Evolutionary conservation across 1,139 yeast species (phyloP), one percentile per base, ranked within the genome.

Genomic region (Debaryomyces fabryi): DNA sequence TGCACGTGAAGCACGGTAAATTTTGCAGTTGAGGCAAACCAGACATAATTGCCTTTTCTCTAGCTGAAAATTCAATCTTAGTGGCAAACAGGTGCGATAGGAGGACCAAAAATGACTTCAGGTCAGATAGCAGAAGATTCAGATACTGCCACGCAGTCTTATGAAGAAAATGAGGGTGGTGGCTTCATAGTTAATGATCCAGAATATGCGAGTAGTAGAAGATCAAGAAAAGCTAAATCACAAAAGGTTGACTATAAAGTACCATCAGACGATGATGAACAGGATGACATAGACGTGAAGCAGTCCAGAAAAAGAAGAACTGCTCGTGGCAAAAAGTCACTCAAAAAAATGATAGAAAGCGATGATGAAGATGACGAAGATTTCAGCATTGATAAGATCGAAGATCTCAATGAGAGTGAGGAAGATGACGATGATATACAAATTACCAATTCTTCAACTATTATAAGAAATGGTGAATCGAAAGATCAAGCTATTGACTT

Each of bases 101-200:
- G n/a, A n/a, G 7, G 27, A 20, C 25, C 25, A 27, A n/a, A 29
- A 29, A 40, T 40, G 43, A 40, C 43, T 20, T 23, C 35, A 12
- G 36, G 36, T 30, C 25, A n/a, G 21, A 7, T 3, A 32, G 43
- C n/a, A 8, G 45, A 27, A 8, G 36, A 42, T 15, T 29, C 48
- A 15, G 48, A 48, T 27, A 40, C 32, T 24, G 39, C 44, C 23
- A 5, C 15, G 12, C 40, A 27, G 6, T 20, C 43, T 2, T 21
- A 10, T 3, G 47, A 16, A 20, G 48, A 38, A 16, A 32, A 18
- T 23, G 41, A 23, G 21, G 73, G 60, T 4, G 81, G 81, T 2
- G 82, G 82, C 12, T 77, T 77, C 54, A 58, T 78, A 6, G 62
- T 64, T 4, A 67, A 72, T 51, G 81, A 77, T 54, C 68, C 72